Conservation (phyloP, 2,329 filamentous ascomycete species). For the Fusarium avenaceum region DNA sequence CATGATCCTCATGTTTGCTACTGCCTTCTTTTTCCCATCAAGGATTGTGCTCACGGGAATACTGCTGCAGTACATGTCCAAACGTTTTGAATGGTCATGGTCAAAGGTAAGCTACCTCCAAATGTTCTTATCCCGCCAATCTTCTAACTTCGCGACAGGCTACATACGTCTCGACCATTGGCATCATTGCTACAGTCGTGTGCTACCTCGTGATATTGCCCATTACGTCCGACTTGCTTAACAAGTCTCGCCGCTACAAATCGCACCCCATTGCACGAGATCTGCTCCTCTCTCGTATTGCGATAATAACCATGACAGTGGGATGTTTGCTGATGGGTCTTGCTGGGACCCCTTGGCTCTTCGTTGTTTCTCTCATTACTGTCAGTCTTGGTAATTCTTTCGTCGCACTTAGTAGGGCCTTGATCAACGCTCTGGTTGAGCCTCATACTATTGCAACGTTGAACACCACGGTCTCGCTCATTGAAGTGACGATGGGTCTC, state of each 20-base stretch:
- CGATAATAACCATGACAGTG: slow-evolving; percentile 49
- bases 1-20: slow-evolving; percentile 56
- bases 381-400: slow-evolving; percentile 62
- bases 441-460: slow-evolving; percentile 66
- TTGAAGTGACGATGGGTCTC: slow-evolving; percentile 64
- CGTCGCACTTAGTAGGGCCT: slow-evolving; percentile 59
- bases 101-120: slow-evolving; percentile 51
- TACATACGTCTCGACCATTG: slow-evolving; percentile 58
- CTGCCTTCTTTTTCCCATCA: slow-evolving; percentile 48
- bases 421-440: slow-evolving; percentile 68
- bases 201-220: slow-evolving; percentile 59
- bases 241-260: slow-evolving; percentile 44
- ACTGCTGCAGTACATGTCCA: slow-evolving; percentile 66
- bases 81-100: slow-evolving; percentile 65
- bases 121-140: accelerated
- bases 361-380: slow-evolving; percentile 59
- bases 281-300: slow-evolving; percentile 56
- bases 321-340: slow-evolving; percentile 57
- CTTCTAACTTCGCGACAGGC: slow-evolving; percentile 48
- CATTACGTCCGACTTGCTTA: slow-evolving; percentile 50
- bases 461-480: slow-evolving; percentile 65
- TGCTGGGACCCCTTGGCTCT: slow-evolving; percentile 53
- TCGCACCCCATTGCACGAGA: slow-evolving; percentile 56
- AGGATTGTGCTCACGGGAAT: slow-evolving; percentile 52
- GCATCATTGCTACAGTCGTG: slow-evolving; percentile 55